Base-by-base conservation (phyloP, 192 early-diverging fungal species). In the Phlyctochytrium bullatum region DNA sequence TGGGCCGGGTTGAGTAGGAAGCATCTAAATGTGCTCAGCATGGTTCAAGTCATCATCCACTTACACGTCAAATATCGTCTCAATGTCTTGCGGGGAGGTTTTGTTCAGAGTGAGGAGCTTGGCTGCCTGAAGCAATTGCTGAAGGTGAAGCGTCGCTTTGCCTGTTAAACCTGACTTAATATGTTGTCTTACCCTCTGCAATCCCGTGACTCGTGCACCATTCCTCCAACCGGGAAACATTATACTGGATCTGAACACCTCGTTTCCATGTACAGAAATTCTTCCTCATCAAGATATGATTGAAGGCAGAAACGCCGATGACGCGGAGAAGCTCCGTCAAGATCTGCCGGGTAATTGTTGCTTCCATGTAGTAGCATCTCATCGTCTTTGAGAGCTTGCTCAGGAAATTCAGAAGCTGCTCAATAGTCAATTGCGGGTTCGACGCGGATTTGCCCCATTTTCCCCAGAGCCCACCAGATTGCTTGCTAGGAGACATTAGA, bases 211-310 rank as follows among this genome's bases (percentile, higher is more conserved):
- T 88, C 76, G 95, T 96, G 87, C 95, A 98, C 98, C 98, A 99
- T 74, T 99, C 98, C 76, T 97, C 93, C 65, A 99, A 86, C 25
- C 95, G 86, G 1, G 92, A 92, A 54, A 98, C 89, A 65, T 99
- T 99, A 81, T 97, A 99, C 80, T 98, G 96, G 70, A 99, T 96
- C 86, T 99, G 98, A 85, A 71, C 69, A 52, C 94, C 94, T 70
- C 97, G 89, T 78, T 99, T 98, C 94, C 96, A 98, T 28, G 97
- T 97, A 81, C 93, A 97, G 66, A 97, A 99, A 83, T 97, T 97
- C 63, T 94, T 91, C 52, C 98, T 86, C 90, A 97, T 98, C 65
- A 99, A 85, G 65, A 99, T 77, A 77, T 98, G 93, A 82, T 99
- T 99, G 72, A 98, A 98, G 0, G 94, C 90, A 1, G 89, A 89